Evolutionary conservation across 2,329 filamentous ascomycete species (phyloP).

Genomic region (Neofusicoccum kwambonambiense): DNA sequence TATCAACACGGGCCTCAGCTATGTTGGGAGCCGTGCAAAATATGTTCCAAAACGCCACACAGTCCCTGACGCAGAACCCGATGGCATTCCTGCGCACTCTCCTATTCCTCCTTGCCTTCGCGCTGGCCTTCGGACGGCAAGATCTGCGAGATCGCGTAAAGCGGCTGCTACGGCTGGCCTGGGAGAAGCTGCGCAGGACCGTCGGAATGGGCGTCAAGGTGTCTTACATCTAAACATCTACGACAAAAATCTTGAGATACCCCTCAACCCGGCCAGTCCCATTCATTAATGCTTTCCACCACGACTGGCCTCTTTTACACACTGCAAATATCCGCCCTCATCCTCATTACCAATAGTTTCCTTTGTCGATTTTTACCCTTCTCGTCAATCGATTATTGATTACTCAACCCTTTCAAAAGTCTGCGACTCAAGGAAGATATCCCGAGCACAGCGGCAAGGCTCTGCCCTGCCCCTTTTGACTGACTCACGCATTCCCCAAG

Average conservation of each 20-base stretch:
- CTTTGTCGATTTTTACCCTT: constrained; percentile 1
- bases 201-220: constrained; percentile 97
- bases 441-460: neutral
- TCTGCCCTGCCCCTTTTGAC: neutral
- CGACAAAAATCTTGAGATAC: neutral
- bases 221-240: constrained; percentile 71
- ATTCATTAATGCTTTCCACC: neutral
- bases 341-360: neutral
- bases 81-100: constrained; percentile 61
- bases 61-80: constrained; percentile 54
- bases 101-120: constrained; percentile 75
- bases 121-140: constrained; percentile 72
- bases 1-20: constrained; percentile 6
- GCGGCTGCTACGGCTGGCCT: constrained; percentile 66
- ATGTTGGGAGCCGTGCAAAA: constrained; percentile 42
- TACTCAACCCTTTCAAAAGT: neutral
- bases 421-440: neutral
- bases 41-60: constrained; percentile 50
- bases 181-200: constrained; percentile 79
- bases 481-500: neutral
- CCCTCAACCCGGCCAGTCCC: neutral
- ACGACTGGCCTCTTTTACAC: neutral
- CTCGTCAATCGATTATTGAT: neutral
- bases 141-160: constrained; percentile 73
- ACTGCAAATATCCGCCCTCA: constrained; percentile 12